A percentile compares a stretch with the other conserved stretches of the same genome.
phyloP scores from a whole-genome alignment of 306 rosid genomes.

The Luffa acutangula region DNA sequence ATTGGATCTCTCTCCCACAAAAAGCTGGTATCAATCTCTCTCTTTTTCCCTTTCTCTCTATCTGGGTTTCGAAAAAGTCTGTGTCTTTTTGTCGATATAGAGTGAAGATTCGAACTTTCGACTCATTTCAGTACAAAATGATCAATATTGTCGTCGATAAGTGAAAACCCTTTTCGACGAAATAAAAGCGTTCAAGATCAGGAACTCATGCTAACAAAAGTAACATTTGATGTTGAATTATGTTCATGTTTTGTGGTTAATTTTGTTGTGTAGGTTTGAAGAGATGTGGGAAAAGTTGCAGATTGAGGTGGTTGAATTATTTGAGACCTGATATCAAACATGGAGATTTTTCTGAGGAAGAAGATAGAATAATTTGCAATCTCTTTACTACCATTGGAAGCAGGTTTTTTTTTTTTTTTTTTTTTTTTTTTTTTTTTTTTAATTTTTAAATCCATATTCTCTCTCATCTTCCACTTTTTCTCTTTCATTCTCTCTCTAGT shows the following conservation, averaged over 20 bases:
- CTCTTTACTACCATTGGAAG: conserved; percentile 88
- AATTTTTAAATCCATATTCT: no score
- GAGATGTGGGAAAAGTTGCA: conserved; percentile 96
- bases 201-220: no score
- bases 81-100: neutral
- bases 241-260: neutral
- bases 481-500: neutral
- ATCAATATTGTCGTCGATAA: no score
- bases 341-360: conserved; percentile 78
- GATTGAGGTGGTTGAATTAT: conserved; percentile 93
- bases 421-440: no score
- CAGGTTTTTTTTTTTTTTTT: conserved; percentile 37
- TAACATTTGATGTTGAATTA: neutral
- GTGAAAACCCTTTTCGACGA: no score
- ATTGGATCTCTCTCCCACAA: conserved; percentile 88
- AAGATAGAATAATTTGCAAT: conserved; percentile 64
- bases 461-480: neutral
- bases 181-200: no score
- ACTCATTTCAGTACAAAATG: no score
- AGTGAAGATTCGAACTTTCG: neutral
- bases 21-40: conserved; percentile 43
- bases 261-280: conserved; percentile 39
- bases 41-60: neutral
- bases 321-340: conserved; percentile 87
- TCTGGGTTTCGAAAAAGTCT: neutral